phyloP scores from a whole-genome alignment of 495 filamentous ascomycete genomes.

The Cercophora sp. region DNA sequence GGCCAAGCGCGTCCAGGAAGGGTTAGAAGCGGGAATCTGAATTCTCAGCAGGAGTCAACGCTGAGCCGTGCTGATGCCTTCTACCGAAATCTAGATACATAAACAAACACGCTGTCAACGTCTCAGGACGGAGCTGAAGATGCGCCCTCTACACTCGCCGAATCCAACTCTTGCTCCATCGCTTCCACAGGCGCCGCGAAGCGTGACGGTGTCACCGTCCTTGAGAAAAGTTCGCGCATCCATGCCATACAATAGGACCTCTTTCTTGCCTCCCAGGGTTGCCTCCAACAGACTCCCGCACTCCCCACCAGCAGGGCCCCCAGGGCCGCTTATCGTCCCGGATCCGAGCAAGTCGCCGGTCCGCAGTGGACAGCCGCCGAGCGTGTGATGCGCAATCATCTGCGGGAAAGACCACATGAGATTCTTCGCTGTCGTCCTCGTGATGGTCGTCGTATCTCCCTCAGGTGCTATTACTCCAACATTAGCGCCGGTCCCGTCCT shows the following conservation, averaged over 20 bases:
- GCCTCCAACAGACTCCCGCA: slow-evolving; percentile 80
- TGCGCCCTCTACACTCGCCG: slow-evolving; percentile 62
- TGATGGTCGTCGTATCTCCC: slow-evolving; percentile 62
- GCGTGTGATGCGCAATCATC: slow-evolving; percentile 89
- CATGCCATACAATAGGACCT: slow-evolving; percentile 62
- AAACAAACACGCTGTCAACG: neutral
- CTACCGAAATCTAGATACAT: no score
- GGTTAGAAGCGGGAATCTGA: no score
- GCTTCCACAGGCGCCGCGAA: slow-evolving; percentile 60
- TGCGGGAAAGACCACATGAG: slow-evolving; percentile 90
- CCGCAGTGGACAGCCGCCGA: slow-evolving; percentile 78
- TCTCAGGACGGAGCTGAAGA: slow-evolving; percentile 34
- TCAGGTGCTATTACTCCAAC: slow-evolving; percentile 42
- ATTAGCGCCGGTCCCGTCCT: neutral
- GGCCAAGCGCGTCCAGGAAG: no score
- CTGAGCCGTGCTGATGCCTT: no score
- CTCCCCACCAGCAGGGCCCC: slow-evolving; percentile 38
- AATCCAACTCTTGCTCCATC: slow-evolving; percentile 65
- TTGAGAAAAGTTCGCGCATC: slow-evolving; percentile 72
- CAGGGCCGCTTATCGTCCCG: slow-evolving; percentile 80
- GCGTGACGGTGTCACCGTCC: slow-evolving; percentile 75
- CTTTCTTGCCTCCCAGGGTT: slow-evolving; percentile 60
- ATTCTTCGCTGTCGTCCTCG: slow-evolving; percentile 60
- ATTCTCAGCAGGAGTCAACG: neutral
- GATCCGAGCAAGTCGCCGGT: slow-evolving; percentile 83